A percentile compares a stretch with the other conserved stretches of the same genome.
Evolutionary conservation across 1,284 basidiomycete species (phyloP).

Genomic region (Athelia sp.): DNA sequence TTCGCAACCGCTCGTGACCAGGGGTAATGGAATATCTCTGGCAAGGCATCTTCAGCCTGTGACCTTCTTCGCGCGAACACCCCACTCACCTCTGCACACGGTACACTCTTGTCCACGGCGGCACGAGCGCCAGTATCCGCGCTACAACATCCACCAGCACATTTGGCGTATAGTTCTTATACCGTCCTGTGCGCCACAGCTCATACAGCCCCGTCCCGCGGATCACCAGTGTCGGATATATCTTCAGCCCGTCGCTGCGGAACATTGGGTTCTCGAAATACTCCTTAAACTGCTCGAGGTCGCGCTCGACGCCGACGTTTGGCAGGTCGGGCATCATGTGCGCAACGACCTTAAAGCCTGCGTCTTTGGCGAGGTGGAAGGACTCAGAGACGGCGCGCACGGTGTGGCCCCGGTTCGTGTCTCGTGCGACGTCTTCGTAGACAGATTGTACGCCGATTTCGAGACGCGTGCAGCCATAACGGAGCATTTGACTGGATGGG

Average conservation of each 20-base stretch:
- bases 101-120: slow-evolving; percentile 99
- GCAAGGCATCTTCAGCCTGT: slow-evolving; percentile 3
- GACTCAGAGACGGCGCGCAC: slow-evolving; percentile 97
- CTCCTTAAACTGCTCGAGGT: slow-evolving; percentile 98
- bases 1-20: slow-evolving; percentile 96
- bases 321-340: slow-evolving; percentile 99
- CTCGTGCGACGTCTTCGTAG: slow-evolving; percentile 97
- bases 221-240: slow-evolving; percentile 98
- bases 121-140: slow-evolving; percentile 92
- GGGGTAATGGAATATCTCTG: slow-evolving; percentile 93
- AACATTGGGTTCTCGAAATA: slow-evolving; percentile 99
- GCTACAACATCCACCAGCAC: slow-evolving; percentile 97
- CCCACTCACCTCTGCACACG: slow-evolving; percentile 81
- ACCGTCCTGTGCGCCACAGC: slow-evolving; percentile 93
- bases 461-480: slow-evolving; percentile 96
- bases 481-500: slow-evolving; percentile 84
- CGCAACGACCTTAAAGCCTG: slow-evolving; percentile 98
- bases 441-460: slow-evolving; percentile 99
- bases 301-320: slow-evolving; percentile 95
- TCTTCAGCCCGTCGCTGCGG: slow-evolving; percentile 95
- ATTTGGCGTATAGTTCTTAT: slow-evolving; percentile 99
- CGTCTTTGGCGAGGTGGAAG: slow-evolving; percentile 98
- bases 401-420: slow-evolving; percentile 98
- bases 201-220: slow-evolving; percentile 97
- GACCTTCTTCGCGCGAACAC: slow-evolving; percentile 2